phyloP scores from a whole-genome alignment of 2,329 filamentous ascomycete genomes.

The Aspergillus bombycis region DNA sequence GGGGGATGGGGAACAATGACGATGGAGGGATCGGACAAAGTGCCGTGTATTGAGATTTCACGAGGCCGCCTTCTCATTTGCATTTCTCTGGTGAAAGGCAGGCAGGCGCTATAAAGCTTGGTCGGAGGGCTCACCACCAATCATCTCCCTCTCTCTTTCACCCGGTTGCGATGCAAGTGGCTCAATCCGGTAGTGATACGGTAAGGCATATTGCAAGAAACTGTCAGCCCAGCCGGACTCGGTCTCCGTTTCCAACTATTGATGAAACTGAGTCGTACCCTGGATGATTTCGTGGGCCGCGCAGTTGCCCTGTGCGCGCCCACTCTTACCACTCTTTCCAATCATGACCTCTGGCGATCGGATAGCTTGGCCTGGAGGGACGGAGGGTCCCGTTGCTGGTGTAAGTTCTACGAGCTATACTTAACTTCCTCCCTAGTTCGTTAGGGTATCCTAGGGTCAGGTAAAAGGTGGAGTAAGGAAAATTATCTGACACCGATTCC shows the following conservation, averaged over 20 bases:
- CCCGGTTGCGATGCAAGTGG: slow-evolving; percentile 16
- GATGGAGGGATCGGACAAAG: too few species aligned
- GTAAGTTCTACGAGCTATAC: not conserved
- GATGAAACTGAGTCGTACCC: slow-evolving; percentile 5
- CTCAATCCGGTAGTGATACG: slow-evolving; percentile 17
- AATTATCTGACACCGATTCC: not conserved
- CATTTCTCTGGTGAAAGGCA: not conserved
- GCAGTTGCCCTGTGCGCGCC: slow-evolving; percentile 10
- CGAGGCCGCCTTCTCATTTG: not conserved
- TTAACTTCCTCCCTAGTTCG: not conserved
- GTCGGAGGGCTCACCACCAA: slow-evolving; percentile 14
- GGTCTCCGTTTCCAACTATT: not conserved
- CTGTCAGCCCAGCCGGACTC: not conserved
- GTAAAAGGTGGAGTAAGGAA: not conserved
- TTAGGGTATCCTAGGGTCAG: not conserved
- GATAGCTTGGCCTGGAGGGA: not conserved
- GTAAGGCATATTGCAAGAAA: slow-evolving; percentile 11
- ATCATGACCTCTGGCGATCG: slow-evolving; percentile 2
- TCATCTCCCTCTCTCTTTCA: slow-evolving; percentile 3
- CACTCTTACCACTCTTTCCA: not conserved
- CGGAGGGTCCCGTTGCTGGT: slow-evolving; percentile 1
- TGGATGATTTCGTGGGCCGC: slow-evolving; percentile 4
- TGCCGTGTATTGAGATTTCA: slow-evolving; percentile 4
- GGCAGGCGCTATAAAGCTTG: slow-evolving; percentile 24
- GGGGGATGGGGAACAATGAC: too few species aligned